These are phyloP conservation scores for Leptographium galeiforme DNA, from an alignment of 2,329 filamentous ascomycete species.

Conservation along the genomic window DNA sequence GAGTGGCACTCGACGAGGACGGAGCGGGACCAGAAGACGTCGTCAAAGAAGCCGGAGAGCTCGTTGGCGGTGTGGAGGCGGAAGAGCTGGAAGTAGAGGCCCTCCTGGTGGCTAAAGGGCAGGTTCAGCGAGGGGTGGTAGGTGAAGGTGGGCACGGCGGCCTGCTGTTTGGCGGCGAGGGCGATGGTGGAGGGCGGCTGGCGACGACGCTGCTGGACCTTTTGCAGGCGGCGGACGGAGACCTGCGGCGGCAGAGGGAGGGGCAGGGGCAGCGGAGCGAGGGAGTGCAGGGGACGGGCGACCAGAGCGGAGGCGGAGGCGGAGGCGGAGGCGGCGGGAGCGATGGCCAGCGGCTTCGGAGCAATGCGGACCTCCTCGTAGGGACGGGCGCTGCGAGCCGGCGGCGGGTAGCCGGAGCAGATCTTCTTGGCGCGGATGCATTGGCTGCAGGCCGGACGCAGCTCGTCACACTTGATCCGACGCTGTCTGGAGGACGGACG, in stretches of 20 bases:
- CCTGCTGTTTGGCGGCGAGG: not conserved
- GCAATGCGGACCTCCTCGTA: conserved; percentile 36
- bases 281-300: not conserved
- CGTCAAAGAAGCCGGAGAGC: conserved; percentile 54
- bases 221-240: conserved; percentile 6
- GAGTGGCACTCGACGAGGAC: conserved; percentile 51
- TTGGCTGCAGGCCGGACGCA: conserved; percentile 44
- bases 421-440: conserved; percentile 44
- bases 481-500: conserved; percentile 29
- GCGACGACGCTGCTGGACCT: conserved; percentile 4
- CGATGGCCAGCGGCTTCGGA: conserved; percentile 22
- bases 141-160: conserved; percentile 16
- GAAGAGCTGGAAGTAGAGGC: conserved; percentile 49
- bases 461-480: conserved; percentile 55
- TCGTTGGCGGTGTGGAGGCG: conserved; percentile 46
- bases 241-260: conserved; percentile 8
- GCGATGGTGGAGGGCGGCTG: conserved; percentile 21
- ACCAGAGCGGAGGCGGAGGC: not conserved
- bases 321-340: conserved; percentile 12
- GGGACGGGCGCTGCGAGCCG: conserved; percentile 31
- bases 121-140: conserved; percentile 25
- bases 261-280: not conserved
- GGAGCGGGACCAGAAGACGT: conserved; percentile 48
- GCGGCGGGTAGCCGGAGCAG: conserved; percentile 51
- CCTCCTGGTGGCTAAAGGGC: conserved; percentile 37